phyloP scores from a whole-genome alignment of 2,329 filamentous ascomycete genomes.

The Xylariomycetidae sp. region DNA sequence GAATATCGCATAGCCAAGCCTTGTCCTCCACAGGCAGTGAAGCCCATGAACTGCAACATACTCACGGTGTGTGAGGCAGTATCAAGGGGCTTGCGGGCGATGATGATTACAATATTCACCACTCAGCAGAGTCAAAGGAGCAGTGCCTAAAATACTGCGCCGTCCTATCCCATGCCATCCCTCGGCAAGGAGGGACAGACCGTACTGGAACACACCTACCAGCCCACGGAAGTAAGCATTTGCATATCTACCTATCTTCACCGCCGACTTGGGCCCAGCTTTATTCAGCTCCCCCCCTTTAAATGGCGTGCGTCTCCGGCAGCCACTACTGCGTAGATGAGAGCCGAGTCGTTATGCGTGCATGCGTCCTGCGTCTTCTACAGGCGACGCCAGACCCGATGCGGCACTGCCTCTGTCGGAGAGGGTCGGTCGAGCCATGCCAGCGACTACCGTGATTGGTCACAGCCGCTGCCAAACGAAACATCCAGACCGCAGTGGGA shows the following conservation, averaged over 20 bases:
- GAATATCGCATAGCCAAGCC: slow-evolving; percentile 13
- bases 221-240: background rate
- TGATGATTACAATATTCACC: background rate
- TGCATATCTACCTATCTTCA: slow-evolving; percentile 3
- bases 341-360: slow-evolving; percentile 1
- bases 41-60: background rate
- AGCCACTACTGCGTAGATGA: slow-evolving; percentile 2
- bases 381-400: slow-evolving; percentile 8
- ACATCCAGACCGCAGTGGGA: slow-evolving; percentile 3
- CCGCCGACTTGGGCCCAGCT: slow-evolving; percentile 10
- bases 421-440: slow-evolving; percentile 6
- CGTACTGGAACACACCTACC: background rate
- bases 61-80: background rate
- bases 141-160: too few relatives aligned
- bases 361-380: too few relatives aligned
- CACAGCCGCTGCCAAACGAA: slow-evolving; percentile 10
- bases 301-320: slow-evolving; percentile 2
- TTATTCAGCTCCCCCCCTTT: slow-evolving; percentile 6
- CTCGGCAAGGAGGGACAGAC: background rate
- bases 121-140: background rate
- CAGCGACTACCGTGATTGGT: slow-evolving; percentile 11
- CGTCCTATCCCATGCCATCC: too few relatives aligned
- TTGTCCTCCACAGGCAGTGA: background rate
- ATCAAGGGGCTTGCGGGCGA: background rate
- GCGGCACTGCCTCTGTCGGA: slow-evolving; percentile 11